phyloP scores from a whole-genome alignment of 2,329 filamentous ascomycete species.

The Cordyceps cateniannulata region DNA sequence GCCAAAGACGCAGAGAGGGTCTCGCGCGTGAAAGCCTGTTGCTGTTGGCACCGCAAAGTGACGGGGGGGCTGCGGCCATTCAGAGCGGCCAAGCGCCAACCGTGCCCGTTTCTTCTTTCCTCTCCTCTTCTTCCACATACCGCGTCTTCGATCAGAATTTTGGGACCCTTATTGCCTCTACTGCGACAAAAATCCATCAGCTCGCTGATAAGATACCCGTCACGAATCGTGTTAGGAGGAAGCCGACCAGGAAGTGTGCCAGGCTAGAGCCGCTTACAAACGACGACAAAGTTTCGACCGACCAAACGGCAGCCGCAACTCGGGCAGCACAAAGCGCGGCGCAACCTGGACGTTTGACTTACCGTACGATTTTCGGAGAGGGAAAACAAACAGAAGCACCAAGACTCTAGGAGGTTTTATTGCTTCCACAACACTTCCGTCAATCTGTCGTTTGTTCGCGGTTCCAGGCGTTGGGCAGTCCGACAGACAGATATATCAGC shows the following conservation, averaged over 20 bases:
- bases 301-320: neutral
- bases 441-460: neutral
- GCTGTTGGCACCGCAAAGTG: neutral
- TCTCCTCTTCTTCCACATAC: neutral
- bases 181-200: neutral
- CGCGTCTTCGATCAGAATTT: neutral
- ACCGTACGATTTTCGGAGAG: neutral
- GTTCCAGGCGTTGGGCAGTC: neutral
- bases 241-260: no score
- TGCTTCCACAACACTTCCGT: neutral
- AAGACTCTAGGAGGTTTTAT: neutral
- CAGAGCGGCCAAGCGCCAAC: slow-evolving; percentile 5
- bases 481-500: neutral
- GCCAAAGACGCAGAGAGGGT: neutral
- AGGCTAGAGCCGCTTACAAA: neutral
- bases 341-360: neutral
- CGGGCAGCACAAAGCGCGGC: neutral
- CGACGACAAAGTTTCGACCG: neutral
- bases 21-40: neutral
- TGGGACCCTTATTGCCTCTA: no score
- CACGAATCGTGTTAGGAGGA: no score
- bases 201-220: no score
- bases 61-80: neutral
- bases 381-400: neutral
- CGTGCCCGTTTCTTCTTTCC: neutral